Conservation (phyloP, 2,329 filamentous ascomycete genomes). For the Talaromyces marneffei region DNA sequence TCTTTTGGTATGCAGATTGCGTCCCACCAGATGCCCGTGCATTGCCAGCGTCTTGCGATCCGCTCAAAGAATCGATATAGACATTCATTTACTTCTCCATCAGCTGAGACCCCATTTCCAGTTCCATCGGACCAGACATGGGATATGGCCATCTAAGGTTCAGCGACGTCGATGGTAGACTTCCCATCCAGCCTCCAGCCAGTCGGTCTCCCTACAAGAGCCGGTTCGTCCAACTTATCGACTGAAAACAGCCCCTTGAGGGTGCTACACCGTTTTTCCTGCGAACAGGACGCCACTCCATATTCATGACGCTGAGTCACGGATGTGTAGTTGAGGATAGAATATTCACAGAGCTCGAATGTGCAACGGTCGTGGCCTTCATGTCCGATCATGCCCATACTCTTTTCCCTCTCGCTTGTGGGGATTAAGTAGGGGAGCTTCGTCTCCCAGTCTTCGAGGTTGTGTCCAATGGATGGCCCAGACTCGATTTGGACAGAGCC, state of each 20-base stretch:
- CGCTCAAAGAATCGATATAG: slow-evolving; percentile 21
- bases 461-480: slow-evolving; percentile 8
- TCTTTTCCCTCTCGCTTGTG: not conserved
- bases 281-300: not conserved
- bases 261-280: not conserved
- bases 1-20: slow-evolving; percentile 23
- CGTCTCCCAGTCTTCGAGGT: not conserved
- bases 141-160: slow-evolving; percentile 26
- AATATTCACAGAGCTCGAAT: slow-evolving; percentile 13
- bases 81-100: slow-evolving; percentile 24
- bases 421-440: not conserved
- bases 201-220: not conserved
- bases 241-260: not conserved
- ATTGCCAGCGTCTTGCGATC: slow-evolving; percentile 16
- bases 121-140: slow-evolving; percentile 29
- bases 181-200: slow-evolving; percentile 4
- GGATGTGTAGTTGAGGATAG: slow-evolving; percentile 5
- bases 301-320: not conserved
- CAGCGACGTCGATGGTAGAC: not conserved
- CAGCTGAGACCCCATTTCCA: slow-evolving; percentile 18
- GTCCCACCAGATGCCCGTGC: slow-evolving; percentile 29
- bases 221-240: not conserved
- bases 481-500: slow-evolving; percentile 14
- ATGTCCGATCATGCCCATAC: not conserved
- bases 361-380: slow-evolving; percentile 9